Evolutionary conservation across 2,329 filamentous ascomycete genomes (phyloP).

Genomic region (Cercospora sp.): DNA sequence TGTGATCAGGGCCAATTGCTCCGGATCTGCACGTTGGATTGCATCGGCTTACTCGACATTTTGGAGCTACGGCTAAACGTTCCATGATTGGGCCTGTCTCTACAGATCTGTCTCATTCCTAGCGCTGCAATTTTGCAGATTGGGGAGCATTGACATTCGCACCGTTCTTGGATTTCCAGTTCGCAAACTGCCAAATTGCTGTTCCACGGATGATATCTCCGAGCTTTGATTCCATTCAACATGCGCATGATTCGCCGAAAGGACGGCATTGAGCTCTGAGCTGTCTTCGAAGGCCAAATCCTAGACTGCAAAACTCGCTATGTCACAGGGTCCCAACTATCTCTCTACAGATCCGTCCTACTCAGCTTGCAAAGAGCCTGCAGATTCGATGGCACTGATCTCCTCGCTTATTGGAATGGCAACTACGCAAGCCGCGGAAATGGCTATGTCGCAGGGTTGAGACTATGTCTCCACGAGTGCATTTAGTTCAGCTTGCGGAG

Average conservation of each 20-base stretch:
- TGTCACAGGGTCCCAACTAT: background rate
- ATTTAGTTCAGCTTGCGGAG: too few relatives aligned
- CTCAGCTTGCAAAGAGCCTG: background rate
- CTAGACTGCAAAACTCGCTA: background rate
- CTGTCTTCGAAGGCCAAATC: background rate
- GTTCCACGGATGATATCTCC: too few relatives aligned
- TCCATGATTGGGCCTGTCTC: background rate
- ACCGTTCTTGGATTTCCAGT: background rate
- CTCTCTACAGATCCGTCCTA: background rate
- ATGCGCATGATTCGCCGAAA: background rate
- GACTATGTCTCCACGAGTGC: background rate
- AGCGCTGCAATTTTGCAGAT: background rate
- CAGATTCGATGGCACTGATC: too few relatives aligned
- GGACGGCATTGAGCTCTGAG: background rate
- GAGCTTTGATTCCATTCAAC: background rate
- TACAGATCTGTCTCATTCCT: background rate
- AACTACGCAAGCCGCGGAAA: background rate
- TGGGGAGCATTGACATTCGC: background rate
- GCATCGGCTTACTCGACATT: rapidly evolving
- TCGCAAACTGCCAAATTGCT: too few relatives aligned
- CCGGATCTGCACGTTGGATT: background rate
- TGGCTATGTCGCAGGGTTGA: background rate
- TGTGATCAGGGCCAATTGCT: background rate
- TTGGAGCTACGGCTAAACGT: background rate
- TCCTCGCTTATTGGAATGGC: too few relatives aligned